Base-by-base conservation (phyloP, 768 basidiomycete species). In the Gymnopilus dilepis region DNA sequence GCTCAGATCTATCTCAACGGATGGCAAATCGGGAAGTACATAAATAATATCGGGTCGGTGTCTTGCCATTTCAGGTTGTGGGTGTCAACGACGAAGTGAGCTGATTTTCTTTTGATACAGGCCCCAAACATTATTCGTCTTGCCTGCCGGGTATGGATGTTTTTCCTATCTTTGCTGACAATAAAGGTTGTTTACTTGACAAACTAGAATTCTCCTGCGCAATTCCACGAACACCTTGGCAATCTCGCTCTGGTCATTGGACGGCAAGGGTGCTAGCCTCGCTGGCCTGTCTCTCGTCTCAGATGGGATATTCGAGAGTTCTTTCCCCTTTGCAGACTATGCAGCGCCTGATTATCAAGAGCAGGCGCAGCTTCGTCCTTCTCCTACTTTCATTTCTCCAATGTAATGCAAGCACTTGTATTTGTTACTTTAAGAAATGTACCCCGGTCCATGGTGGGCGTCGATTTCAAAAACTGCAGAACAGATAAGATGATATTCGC, bases 21-120 rank as follows among this genome's bases (percentile, higher is more conserved):
- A 4, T 84, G 81, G 81, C 80, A 82, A 61, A 59, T 83, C n/a
- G 82, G 83, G 8, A 83, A 84, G 67, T 84, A 82, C 56, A 77
- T 80, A 62, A 83, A 84, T 60, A 82, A 82, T 60, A 76, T 83
- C 53, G 82, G 82, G 81, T 80, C 62, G 54, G 73, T 60, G 21
- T n/a, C 15, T 22, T 50, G 19, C 43, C 5, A 19, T 41, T 54
- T n/a, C 38, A 38, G 33, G 15, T 42, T 17, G 13, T 45, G 59
- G 3, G 50, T 19, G 24, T 59, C 15, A 43, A 19, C n/a, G 28
- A 59, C 17, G 51, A 59, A 41, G 40, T 6, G 28, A n/a, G 15
- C 4, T 33, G 24, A 40, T 34, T 40, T 12, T 12, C 24, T 53
- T 48, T 51, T 48, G 37, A 62, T 41, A 7, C 42, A 75, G 79